These are phyloP conservation scores for Penicillium cinerascens DNA, from an alignment of 495 filamentous ascomycete species.

Conservation along the genomic window DNA sequence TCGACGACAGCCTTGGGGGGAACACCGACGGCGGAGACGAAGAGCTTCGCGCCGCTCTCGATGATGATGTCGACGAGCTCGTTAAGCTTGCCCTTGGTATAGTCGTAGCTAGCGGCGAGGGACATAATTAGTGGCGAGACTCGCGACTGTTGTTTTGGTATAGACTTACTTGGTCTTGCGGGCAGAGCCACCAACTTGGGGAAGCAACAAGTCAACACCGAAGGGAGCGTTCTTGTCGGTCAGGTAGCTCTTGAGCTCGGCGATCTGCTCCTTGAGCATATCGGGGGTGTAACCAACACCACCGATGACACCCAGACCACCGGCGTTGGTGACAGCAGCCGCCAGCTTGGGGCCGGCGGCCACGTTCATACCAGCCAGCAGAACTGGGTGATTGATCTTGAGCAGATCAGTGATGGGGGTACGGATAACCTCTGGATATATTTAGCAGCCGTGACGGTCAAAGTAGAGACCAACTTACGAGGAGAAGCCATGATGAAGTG, in stretches of 20 bases:
- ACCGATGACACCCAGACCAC: slow-evolving; percentile 93
- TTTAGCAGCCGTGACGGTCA: not conserved
- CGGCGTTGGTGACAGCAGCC: slow-evolving; percentile 94
- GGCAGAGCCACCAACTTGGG: slow-evolving; percentile 89
- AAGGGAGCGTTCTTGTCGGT: slow-evolving; percentile 97
- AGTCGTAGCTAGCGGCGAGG: slow-evolving; percentile 74
- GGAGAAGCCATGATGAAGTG: slow-evolving; percentile 69
- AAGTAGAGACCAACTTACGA: slow-evolving; percentile 53
- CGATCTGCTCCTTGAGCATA: slow-evolving; percentile 92
- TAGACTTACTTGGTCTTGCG: slow-evolving; percentile 83
- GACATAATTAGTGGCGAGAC: slow-evolving; percentile 13
- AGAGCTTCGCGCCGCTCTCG: slow-evolving; percentile 82
- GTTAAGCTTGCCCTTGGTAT: slow-evolving; percentile 97
- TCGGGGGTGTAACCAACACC: slow-evolving; percentile 96
- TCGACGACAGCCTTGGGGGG: slow-evolving; percentile 87
- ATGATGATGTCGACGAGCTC: slow-evolving; percentile 91
- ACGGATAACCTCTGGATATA: slow-evolving; percentile 68
- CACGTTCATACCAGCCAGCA: slow-evolving; percentile 98
- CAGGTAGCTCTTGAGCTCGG: slow-evolving; percentile 86
- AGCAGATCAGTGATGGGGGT: slow-evolving; percentile 91
- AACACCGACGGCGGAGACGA: slow-evolving; percentile 95
- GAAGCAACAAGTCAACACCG: slow-evolving; percentile 91
- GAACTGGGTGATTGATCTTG: slow-evolving; percentile 93
- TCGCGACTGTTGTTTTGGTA: not conserved
- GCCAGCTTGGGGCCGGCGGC: slow-evolving; percentile 96